Base-by-base conservation (phyloP, 768 basidiomycete species). In the Serendipita sp. region DNA sequence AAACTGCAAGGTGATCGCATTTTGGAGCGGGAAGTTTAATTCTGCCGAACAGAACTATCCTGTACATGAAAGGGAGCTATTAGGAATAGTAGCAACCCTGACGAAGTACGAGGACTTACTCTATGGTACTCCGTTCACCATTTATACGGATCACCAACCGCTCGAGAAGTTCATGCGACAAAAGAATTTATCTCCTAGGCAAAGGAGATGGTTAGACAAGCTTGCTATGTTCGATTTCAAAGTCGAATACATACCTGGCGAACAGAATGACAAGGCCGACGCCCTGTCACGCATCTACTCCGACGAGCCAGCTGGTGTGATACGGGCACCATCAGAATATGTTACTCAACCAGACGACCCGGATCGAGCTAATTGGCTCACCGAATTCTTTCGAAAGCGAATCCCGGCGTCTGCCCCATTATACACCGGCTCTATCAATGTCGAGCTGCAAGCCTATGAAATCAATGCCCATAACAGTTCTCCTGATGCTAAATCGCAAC, bases 1-100 rank as follows among this genome's bases (percentile, higher is more conserved):
- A 76, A 73, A 47, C 73, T 74, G 75, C 72, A 66, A 63, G 7
- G 34, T 64, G 11, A 65, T 68, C 30, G 66, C 65, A 10, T 69
- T 69, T 46, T 68, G 67, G 68, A 64, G 62, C n/a, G 68, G 68
- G 11, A 68, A 68, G 41, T 68, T 68, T 41, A 66, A 63, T 38
- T 44, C 32, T 15, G 67, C 67, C 60, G 65, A 66, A 60, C 65
- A 66, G 18, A 60, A 62, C 41, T 66, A 66, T 35, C 44, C 65
- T 15, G 36, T 34, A 3, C 65, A 66, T 41, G 56, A 66, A 32
- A 36, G 58, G 32, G 65, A 66, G 44, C 60, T 66, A 13, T 58
- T 66, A 13, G 65, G 35, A 3, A 66, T 66, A 16, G 65, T 66
- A 2, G 38, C 56, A 16, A 46, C 65, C 2, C 56, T 66, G n/a